Base-by-base conservation (phyloP, 1,139 yeast species). In the Hansenula anomala region DNA sequence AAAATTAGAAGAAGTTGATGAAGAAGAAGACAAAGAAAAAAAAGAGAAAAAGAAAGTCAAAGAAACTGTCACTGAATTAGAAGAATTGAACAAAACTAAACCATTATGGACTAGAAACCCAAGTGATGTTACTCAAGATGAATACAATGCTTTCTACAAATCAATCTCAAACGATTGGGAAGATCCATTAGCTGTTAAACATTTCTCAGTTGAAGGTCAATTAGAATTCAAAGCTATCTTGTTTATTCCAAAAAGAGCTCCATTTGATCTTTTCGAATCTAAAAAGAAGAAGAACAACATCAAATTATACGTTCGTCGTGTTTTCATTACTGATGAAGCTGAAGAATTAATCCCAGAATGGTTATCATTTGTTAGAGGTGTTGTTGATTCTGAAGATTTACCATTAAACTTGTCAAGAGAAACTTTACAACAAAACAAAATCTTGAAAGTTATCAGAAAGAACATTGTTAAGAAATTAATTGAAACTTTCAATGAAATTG, bases 321-420 rank as follows among this genome's bases (percentile, higher is more conserved):
- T 94, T 57, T 94, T 94, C 84, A 94, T 94, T 69, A 94, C 98
- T 52, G 99, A 94, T 64, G 99, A 94, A 59, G 97, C 97, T 61
- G 97, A 92, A 71, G 98, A 94, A 64, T 84, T 94, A 65, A 89
- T 94, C 55, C 99, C 99, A 65, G 98, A 92, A 71, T 94, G 98
- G 98, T 84, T 92, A 66, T 74, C 90, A 47, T 94, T 94, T 70
- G 87, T 94, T 63, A 90, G 78, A 76, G 99, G 99, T 81, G 98
- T 94, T 67, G 99, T 94, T 50, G 99, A 94, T 75, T 89, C 97
- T 58, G 98, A 94, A 77, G 99, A 94, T 73, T 79, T 94, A 71
- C 99, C 99, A 71, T 86, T 94, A 72, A 94, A 94, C 94, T 80
- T 94, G 75, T 94, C 98, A 59, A 92, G 99, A 87, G 99, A 94